Base-by-base conservation (phyloP, 371 early-diverging fungal genomes). In the Mucor circinelloides region DNA sequence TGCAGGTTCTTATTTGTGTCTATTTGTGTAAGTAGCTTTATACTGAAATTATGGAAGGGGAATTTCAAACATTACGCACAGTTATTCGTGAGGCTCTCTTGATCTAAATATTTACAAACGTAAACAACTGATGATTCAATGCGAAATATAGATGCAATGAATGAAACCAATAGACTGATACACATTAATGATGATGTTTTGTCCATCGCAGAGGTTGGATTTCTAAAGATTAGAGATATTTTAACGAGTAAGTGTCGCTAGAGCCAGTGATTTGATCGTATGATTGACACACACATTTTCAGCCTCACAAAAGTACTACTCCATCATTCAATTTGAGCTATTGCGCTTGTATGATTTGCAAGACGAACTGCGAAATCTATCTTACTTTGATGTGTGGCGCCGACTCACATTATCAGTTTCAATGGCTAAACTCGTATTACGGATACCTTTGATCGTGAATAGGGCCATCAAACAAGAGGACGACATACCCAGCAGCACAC, bases 21-120 rank as follows among this genome's bases (percentile, higher is more conserved):
- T 50, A 25, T 50, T 50, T 50, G 23, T 50, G 12, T 25, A 50
- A 50, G 17, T 30, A 64, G 83, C 65, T 85, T 28, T 89, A 85
- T 65, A 77, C 79, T 40, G 89, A 89, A 73, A 87, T 89, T 62
- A 81, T 89, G 85, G 89, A 87, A 54, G 89, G 89, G 36, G 87
- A 89, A 68, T 89, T 87, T 71, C 84, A 85, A 59, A 85, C 83
- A 42, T 82, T 89, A 64, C 80, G 86, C 17, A 76, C 82, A 19
- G 80, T 89, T 75, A 83, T 89, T 44, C 75, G 89, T 87, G 81
- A 74, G 86, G n/a, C 38, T 30, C 46, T 19, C 77, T 15, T 25
- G 30, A 19, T 32, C 13, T 10, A 32, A 59, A 60, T 38, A 67
- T 13, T 30, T 57, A 64, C 28, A 52, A 55, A 69, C 30, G 50